These are phyloP conservation scores for Corymbia calophylla DNA, from an alignment of 441 rosid species.

Conservation along the genomic window DNA sequence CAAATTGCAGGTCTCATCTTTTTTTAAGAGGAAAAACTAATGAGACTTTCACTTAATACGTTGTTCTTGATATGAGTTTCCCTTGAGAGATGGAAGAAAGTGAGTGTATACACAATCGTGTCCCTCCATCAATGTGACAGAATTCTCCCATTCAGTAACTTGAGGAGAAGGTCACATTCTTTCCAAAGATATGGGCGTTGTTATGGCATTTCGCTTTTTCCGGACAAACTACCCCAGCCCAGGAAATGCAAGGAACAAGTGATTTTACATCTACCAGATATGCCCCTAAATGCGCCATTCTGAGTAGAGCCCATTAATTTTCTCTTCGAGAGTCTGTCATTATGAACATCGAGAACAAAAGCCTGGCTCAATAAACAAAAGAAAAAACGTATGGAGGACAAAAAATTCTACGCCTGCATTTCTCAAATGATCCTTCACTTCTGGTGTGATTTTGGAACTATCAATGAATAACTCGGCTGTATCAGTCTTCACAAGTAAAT, in stretches of 20 bases:
- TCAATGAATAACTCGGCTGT: constrained; percentile 65
- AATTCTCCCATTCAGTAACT: rapidly evolving
- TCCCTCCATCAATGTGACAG: neutral
- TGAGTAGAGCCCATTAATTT: no score
- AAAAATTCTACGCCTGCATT: constrained; percentile 48
- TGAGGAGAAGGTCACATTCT: neutral
- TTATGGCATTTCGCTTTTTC: neutral
- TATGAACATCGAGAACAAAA: neutral
- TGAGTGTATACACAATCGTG: rapidly evolving
- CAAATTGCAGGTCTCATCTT: neutral
- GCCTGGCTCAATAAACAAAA: neutral
- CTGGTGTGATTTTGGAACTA: constrained; percentile 61
- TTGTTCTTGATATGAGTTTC: neutral
- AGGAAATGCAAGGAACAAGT: neutral
- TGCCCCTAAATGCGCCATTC: rapidly evolving
- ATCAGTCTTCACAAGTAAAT: constrained; percentile 64
- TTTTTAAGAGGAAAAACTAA: neutral
- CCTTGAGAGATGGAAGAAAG: neutral
- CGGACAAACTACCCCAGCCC: neutral
- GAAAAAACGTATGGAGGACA: neutral
- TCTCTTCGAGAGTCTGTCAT: neutral
- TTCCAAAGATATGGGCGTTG: neutral
- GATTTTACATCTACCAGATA: neutral
- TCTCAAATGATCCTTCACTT: constrained; percentile 68
- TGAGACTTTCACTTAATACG: neutral